Evolutionary conservation across 1,284 basidiomycete species (phyloP), one percentile per base, ranked within the genome.

Genomic region (Trametes pubescens): DNA sequence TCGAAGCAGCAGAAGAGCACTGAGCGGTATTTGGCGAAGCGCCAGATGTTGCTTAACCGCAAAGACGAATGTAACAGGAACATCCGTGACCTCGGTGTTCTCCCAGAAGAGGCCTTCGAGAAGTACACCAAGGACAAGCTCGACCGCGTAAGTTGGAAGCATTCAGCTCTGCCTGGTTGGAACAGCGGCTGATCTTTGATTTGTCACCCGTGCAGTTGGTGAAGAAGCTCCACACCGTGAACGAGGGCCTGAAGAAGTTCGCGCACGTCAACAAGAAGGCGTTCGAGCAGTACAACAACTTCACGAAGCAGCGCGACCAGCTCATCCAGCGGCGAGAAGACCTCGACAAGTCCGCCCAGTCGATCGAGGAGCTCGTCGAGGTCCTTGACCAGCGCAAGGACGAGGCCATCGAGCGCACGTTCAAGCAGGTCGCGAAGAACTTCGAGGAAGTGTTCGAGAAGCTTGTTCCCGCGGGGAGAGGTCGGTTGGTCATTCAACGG

Each of bases 201-300:
- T 1, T 24, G 24, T 11, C n/a, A 13, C 21, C 1, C 5, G 5
- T 62, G 21, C 71, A 97, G 94, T 84, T 99, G 43, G 86, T 97
- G 70, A 96, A 94, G 80, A 92, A 91, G 68, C 84, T 99, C 40
- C 96, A 98, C 73, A 85, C 86, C 26, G 90, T 96, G 68, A 96
- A 98, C 73, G 96, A 98, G 72, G 87, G 88, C 34, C 82, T 99
- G 67, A 98, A 97, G 77, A 96, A 96, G 77, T 99, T 96, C 73
- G 92, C 95, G 0, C 96, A 99, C 74, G 97, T 99, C 69, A 99
- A 99, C 84, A 99, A 99, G 83, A 99, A 99, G 78, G 98, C 97
- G 1, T 97, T 98, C 74, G 98, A 99, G 77, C 96, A 99, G 77
- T 99, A 98, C 82, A 94, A 88, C 77, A 96, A 94, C 75, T 99